These are phyloP conservation scores for Nicotiana obtusifolia DNA, from an alignment of 257 asterid species.

Conservation along the genomic window DNA sequence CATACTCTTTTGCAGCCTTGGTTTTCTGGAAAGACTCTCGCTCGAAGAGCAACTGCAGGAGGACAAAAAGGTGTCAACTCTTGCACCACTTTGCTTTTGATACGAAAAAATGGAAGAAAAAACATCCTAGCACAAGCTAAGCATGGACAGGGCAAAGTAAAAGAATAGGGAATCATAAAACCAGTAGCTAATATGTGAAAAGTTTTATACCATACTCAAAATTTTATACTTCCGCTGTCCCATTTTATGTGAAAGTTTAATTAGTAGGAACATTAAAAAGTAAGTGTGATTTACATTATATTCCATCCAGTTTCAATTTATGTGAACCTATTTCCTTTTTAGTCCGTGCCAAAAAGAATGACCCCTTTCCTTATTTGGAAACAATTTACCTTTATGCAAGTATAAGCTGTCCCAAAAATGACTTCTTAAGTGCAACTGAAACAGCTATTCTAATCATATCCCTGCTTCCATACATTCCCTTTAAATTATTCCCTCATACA, in stretches of 20 bases:
- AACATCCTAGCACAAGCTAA: background rate
- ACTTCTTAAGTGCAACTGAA: no score
- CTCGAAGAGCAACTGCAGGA: slow-evolving; percentile 46
- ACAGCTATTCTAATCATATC: no score
- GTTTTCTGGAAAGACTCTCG: slow-evolving; percentile 68
- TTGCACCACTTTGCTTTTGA: background rate
- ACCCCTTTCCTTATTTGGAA: no score
- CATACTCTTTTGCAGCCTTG: slow-evolving; percentile 46
- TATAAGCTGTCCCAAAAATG: no score
- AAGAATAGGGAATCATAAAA: background rate
- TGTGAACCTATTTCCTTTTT: no score
- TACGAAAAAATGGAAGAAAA: background rate
- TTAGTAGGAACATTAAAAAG: background rate
- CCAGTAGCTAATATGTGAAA: background rate
- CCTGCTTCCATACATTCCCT: no score
- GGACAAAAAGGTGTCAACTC: background rate
- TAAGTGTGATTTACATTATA: background rate
- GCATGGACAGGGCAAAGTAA: background rate
- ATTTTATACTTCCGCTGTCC: background rate
- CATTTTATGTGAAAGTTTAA: background rate
- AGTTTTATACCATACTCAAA: background rate
- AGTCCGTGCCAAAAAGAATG: no score
- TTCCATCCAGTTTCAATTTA: no score
- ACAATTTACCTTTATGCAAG: no score
- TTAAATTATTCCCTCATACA: no score